Evolutionary conservation across 768 basidiomycete genomes (phyloP), one percentile per base, ranked within the genome.

Genomic region (Pluteus cervinus): DNA sequence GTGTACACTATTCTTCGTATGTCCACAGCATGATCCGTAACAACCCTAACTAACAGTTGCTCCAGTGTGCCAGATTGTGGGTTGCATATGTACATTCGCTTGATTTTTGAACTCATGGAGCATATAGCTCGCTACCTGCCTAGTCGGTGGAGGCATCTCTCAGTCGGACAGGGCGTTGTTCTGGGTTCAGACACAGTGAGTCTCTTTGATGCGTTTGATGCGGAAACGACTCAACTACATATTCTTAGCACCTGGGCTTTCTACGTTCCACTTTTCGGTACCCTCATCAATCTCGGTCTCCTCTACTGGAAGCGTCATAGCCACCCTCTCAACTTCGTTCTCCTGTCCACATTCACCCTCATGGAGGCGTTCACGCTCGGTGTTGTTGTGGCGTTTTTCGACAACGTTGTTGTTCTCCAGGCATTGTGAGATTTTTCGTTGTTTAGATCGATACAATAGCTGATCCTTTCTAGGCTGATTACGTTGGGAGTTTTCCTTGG

Each of bases 261-360:
- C 62, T 88, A 84, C 53, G 62, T 87, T 16, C 79, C 86, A 8
- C 67, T 89, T 24, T 73, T 91, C 44, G 87, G 81, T 15, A 83
- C 87, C 15, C 64, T 97, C 41, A 57, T 85, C 50, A 85, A 84
- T 43, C 76, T 96, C 20, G 79, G 81, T 1, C 61, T 87, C 24
- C 73, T 92, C 4, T 94, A 79, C 66, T 93, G 86, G 86, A 93
- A 96, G 62, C 81, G 93, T 40, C 92, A 94, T 59, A 79, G 76
- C 55, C 79, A 88, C 56, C 94, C 94, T 16, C 66, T 77, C 57
- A 99, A 99, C 60, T 68, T 94, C 42, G 69, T 89, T 31, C 66
- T 97, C 20, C 69, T 99, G 24, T 77, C 81, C 14, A 69, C 83
- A 2, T 99, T 98, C 62, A 99, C 96, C 7, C 53, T 86, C 16